These are phyloP conservation scores for Dianthus caryophyllus DNA, from an alignment of 148 eudicot genomes.

Conservation along the genomic window DNA sequence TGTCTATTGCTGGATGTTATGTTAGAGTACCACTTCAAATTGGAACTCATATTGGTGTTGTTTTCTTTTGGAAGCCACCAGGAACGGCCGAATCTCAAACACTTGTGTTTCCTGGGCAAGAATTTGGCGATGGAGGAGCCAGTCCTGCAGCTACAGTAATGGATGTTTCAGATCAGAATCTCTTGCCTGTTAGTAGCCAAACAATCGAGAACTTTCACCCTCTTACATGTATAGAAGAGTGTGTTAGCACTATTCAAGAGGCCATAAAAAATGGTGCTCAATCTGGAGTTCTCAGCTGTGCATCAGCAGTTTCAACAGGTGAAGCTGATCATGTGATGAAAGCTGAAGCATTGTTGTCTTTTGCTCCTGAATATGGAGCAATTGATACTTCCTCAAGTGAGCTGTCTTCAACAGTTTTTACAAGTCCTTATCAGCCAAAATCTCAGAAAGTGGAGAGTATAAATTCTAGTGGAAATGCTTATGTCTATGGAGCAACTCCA, in stretches of 20 bases:
- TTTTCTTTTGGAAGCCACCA: conserved; percentile 82
- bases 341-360: conserved; percentile 89
- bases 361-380: conserved; percentile 95
- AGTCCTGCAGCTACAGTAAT: conserved; percentile 58
- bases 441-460: conserved; percentile 64
- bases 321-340: conserved; percentile 78
- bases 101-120: conserved; percentile 52
- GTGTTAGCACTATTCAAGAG: conserved; percentile 57
- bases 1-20: not conserved
- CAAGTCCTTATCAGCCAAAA: conserved; percentile 75
- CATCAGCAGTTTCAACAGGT: conserved; percentile 42
- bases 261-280: conserved; percentile 36
- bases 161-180: conserved; percentile 82
- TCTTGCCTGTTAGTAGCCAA: conserved; percentile 54
- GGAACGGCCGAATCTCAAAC: conserved; percentile 85
- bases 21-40: conserved; percentile 3
- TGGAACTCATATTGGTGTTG: conserved; percentile 21
- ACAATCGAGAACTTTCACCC: conserved; percentile 66
- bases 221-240: conserved; percentile 51
- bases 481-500: conserved; percentile 80
- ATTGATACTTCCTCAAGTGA: conserved; percentile 69
- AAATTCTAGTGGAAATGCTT: conserved; percentile 62
- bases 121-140: conserved; percentile 60
- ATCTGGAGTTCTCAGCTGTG: conserved; percentile 40
- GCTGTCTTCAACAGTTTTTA: conserved; percentile 61